Percentiles rank a stretch among this genome's conserved stretches.
Conservation (phyloP, 2,329 filamentous ascomycete species). For the Tricladium varicosporioides region DNA sequence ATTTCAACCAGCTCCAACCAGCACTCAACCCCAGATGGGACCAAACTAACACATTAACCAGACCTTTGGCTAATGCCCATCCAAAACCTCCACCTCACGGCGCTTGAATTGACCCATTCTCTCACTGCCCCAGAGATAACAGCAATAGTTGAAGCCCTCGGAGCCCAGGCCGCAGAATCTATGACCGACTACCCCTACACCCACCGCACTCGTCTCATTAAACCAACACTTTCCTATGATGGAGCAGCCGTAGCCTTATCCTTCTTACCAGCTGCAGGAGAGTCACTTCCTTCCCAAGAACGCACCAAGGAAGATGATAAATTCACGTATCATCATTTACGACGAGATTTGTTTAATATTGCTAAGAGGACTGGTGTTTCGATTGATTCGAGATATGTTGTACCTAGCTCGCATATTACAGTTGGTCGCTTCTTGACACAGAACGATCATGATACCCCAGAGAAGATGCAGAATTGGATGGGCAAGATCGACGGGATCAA, state of each 20-base stretch:
- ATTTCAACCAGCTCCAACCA: neutral
- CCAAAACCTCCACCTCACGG: constrained; percentile 78
- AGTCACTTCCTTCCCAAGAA: constrained; percentile 38
- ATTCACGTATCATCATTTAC: constrained; percentile 89
- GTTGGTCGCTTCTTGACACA: constrained; percentile 75
- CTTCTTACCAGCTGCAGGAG: constrained; percentile 76
- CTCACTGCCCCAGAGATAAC: constrained; percentile 68
- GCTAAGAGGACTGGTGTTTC: constrained; percentile 61
- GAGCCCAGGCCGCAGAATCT: constrained; percentile 48
- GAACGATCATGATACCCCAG: constrained; percentile 57
- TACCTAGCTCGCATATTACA: constrained; percentile 87
- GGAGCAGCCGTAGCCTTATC: constrained; percentile 81
- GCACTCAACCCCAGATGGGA: neutral
- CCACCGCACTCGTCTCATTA: constrained; percentile 74
- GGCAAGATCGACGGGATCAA: constrained; percentile 75
- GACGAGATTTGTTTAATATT: constrained; percentile 70
- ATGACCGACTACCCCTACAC: constrained; percentile 65
- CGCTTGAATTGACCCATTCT: constrained; percentile 81
- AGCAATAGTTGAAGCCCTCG: constrained; percentile 56
- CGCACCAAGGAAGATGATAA: constrained; percentile 50
- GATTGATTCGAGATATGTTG: constrained; percentile 77
- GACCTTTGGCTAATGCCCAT: constrained; percentile 85
- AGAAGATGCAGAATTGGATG: constrained; percentile 59
- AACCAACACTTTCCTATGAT: constrained; percentile 81
- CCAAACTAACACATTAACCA: constrained; percentile 34